Base-by-base conservation (phyloP, 2,329 filamentous ascomycete species). In the Tolypocladium ovalisporum region DNA sequence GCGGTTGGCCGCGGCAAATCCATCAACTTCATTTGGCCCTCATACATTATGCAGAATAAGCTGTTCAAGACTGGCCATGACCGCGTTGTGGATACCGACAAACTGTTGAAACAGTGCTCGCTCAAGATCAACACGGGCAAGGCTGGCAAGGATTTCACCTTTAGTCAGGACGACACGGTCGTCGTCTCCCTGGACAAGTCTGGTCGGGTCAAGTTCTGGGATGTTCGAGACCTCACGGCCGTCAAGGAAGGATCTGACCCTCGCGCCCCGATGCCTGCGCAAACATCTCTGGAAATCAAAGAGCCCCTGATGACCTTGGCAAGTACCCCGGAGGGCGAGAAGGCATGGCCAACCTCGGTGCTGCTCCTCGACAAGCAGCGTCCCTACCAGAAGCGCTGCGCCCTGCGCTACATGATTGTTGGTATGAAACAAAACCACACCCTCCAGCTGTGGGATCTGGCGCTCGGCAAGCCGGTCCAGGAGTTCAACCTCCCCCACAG, bases 401-500 rank as follows among this genome's bases (percentile, higher is more conserved):
- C 95, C 53, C 80, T 97, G 61, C 86, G 94, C 60, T 99, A 99
- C 76, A 87, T 99, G 77, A 87, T 99, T 70, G 90, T 99, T 61
- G 94, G 94, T 66, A 90, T 97, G 84, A 97, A 97, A 77, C 94
- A 99, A 73, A 99, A 99, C 73, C 94, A 99, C 75, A 95, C 93
- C 57, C 84, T 99, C 61, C 95, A 99, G 78, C 84, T 99, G 51
- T 99, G 94, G 95, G 94, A 99, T 77, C 85, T 99, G 68, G 91
- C 89, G 47, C 85, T 99, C 37, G 89, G 88, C 63, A 97, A 97
- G 75, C 90, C 92, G 35, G 94, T 99, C 40, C 93, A 99, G 71
- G 94, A 99, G 75, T 87, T 99, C 71, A 94, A 96, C 70, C 85
- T 99, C 57, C 94, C 94, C 1, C 93, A 99, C 69, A 89, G 89